phyloP scores from a whole-genome alignment of 495 filamentous ascomycete genomes.

The Tuber aestivum region DNA sequence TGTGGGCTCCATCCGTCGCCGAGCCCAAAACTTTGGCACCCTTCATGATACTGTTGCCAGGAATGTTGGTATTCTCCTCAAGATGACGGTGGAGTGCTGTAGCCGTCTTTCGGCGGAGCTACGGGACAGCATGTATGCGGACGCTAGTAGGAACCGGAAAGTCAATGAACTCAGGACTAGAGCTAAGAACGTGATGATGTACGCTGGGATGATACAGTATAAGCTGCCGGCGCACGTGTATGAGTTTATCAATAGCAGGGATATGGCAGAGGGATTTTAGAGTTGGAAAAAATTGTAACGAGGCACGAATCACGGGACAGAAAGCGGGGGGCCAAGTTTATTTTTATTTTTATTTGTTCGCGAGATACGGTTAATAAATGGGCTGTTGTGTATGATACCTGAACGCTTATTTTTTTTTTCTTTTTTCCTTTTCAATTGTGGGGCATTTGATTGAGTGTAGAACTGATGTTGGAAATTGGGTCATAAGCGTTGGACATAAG shows the following conservation, averaged over 20 bases:
- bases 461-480: background rate
- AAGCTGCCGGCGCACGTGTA: slow-evolving; percentile 54
- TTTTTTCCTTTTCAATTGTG: too few relatives aligned
- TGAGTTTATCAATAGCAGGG: slow-evolving; percentile 41
- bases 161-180: slow-evolving; percentile 64
- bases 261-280: slow-evolving; percentile 35
- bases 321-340: background rate
- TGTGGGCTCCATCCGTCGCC: slow-evolving; percentile 63
- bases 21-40: slow-evolving; percentile 67
- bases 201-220: slow-evolving; percentile 89
- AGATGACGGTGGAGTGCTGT: slow-evolving; percentile 87
- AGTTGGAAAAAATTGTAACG: background rate
- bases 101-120: slow-evolving; percentile 65
- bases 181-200: slow-evolving; percentile 83
- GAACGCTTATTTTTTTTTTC: background rate
- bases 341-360: background rate
- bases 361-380: background rate
- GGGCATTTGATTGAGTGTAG: background rate
- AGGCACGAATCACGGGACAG: background rate
- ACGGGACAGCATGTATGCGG: slow-evolving; percentile 60
- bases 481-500: background rate
- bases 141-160: slow-evolving; percentile 63
- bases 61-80: slow-evolving; percentile 79
- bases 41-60: slow-evolving; percentile 70
- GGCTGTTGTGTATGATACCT: background rate